These are phyloP conservation scores for Cryptosporidium meleagridis DNA, from an alignment of 169 alveolate genomes.

Conservation along the genomic window DNA sequence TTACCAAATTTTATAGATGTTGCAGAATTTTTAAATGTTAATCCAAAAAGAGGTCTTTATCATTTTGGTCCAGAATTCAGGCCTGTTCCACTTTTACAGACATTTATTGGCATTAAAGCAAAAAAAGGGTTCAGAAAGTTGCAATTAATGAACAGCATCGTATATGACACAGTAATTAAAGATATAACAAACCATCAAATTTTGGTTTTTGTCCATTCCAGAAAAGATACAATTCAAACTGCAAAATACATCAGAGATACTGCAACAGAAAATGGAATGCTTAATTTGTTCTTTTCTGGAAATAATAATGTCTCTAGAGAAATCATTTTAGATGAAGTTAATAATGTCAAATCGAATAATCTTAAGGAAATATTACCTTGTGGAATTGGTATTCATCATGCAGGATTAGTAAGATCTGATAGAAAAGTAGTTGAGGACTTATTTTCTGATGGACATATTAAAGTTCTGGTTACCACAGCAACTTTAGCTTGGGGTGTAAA, in stretches of 20 bases:
- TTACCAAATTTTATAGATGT: conserved; percentile 99
- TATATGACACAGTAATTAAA: conserved; percentile 91
- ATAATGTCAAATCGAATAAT: conserved; percentile 86
- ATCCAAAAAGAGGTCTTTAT: conserved; percentile 91
- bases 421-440: conserved; percentile 97
- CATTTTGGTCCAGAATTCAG: conserved; percentile 96
- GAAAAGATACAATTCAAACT: conserved; percentile 98
- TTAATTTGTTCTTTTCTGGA: conserved; percentile 87
- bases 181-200: conserved; percentile 91
- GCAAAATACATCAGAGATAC: conserved; percentile 92
- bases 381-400: conserved; percentile 99
- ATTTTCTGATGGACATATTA: conserved; percentile 95
- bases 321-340: conserved; percentile 90
- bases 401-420: conserved; percentile 98
- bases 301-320: conserved; percentile 90
- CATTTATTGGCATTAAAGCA: conserved; percentile 97
- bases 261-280: conserved; percentile 90
- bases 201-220: conserved; percentile 97
- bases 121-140: conserved; percentile 96
- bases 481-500: conserved; percentile 99
- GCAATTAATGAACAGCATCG: conserved; percentile 94
- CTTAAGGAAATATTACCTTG: conserved; percentile 95
- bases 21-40: conserved; percentile 95
- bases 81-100: conserved; percentile 98
- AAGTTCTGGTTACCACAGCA: conserved; percentile 98